Evolutionary conservation across 1,139 yeast genomes (phyloP).

Genomic region (Hansenula lynferdii): DNA sequence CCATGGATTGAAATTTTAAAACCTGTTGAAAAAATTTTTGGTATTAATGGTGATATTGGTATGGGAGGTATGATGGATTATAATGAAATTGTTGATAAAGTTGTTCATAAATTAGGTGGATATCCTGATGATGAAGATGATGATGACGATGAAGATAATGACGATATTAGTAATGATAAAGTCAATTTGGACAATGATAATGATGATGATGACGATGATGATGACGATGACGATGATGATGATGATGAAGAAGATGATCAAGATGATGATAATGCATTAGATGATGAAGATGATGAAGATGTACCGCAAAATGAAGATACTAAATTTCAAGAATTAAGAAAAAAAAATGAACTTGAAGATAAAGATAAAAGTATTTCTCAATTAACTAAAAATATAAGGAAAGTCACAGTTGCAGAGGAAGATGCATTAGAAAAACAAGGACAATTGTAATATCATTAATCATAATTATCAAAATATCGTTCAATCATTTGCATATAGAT

Average conservation of each 20-base stretch:
- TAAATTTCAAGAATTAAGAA: constrained; percentile 5
- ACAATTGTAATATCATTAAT: too few relatives aligned
- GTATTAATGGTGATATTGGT: constrained; percentile 84
- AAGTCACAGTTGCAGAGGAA: constrained; percentile 2
- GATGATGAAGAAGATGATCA: constrained; percentile 12
- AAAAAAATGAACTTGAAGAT: constrained; percentile 12
- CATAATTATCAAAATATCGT: too few relatives aligned
- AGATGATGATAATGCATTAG: constrained; percentile 12
- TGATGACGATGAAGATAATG: constrained; percentile 63
- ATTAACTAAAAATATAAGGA: not conserved
- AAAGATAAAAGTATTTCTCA: constrained; percentile 5
- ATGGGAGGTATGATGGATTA: constrained; percentile 93
- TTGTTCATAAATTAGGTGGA: constrained; percentile 81
- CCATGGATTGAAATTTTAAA: constrained; percentile 85
- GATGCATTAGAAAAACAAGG: not conserved
- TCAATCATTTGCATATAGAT: too few relatives aligned
- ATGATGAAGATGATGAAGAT: constrained; percentile 5
- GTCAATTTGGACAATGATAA: constrained; percentile 39
- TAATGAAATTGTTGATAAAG: constrained; percentile 84
- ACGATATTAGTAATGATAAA: constrained; percentile 40
- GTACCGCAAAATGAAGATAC: constrained; percentile 7
- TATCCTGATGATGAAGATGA: constrained; percentile 86
- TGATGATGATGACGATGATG: constrained; percentile 31
- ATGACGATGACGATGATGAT: constrained; percentile 24
- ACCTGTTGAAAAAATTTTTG: constrained; percentile 81